Evolutionary conservation across 352 stramenopile genomes (phyloP).

Genomic region (Phytopythium boreale): DNA sequence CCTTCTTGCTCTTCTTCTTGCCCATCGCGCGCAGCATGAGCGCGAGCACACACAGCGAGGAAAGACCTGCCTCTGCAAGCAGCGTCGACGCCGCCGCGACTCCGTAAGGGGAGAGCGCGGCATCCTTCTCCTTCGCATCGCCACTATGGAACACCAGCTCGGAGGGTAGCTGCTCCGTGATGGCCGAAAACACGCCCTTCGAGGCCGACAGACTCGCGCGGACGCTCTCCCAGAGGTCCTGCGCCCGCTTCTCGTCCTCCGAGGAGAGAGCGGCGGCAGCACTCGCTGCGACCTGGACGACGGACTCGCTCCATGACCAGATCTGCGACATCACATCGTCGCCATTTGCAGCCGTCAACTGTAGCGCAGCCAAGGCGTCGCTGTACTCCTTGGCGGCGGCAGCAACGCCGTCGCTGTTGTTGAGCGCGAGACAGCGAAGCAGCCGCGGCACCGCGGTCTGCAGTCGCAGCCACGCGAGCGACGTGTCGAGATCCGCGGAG

Average conservation of each 20-base stretch:
- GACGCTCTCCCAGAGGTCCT: conserved; percentile 2
- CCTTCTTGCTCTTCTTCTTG: conserved; percentile 77
- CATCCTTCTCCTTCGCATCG: background rate
- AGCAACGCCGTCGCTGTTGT: conserved; percentile 24
- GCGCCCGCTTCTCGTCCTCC: conserved; percentile 9
- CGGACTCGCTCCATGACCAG: conserved; percentile 51
- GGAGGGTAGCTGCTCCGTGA: conserved; percentile 20
- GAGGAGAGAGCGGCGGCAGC: conserved; percentile 8
- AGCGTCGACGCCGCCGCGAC: conserved; percentile 51
- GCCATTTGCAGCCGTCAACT: conserved; percentile 2
- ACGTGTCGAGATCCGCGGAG: conserved; percentile 42
- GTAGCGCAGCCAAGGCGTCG: conserved; percentile 14
- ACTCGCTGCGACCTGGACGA: conserved; percentile 12
- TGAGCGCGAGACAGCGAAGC: conserved; percentile 28
- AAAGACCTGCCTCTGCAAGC: conserved; percentile 58
- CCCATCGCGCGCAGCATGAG: conserved; percentile 29
- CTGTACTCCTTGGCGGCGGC: conserved; percentile 32
- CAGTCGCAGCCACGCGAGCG: conserved; percentile 64
- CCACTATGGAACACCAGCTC: conserved; percentile 14
- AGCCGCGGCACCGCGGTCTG: conserved; percentile 48
- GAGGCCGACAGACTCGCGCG: conserved; percentile 23
- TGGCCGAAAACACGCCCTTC: conserved; percentile 23
- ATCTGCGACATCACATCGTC: conserved; percentile 29
- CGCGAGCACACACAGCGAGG: conserved; percentile 45
- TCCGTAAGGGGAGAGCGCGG: conserved; percentile 42